These are phyloP conservation scores for Chlamydomonas urium DNA, from an alignment of 139 green algal species.

Conservation along the genomic window DNA sequence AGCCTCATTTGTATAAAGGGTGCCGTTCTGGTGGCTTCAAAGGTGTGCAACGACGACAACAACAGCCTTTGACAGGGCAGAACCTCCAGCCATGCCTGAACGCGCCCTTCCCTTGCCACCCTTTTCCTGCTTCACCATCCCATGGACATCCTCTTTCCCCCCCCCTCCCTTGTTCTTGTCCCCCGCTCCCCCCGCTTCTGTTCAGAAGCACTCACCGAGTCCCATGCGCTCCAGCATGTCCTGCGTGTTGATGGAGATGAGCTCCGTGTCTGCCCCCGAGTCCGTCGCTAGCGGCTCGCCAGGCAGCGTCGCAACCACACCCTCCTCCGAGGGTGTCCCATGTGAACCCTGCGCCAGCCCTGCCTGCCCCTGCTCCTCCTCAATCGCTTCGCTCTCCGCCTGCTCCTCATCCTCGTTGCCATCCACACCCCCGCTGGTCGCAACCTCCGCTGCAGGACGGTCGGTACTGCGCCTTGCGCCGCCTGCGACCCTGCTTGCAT, in stretches of 20 bases:
- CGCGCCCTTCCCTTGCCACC: background rate
- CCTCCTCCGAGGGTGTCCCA: no score
- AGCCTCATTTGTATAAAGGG: background rate
- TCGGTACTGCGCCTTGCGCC: no score
- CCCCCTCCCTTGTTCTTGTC: background rate
- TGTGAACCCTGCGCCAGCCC: no score
- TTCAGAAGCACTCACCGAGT: background rate
- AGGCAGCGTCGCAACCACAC: background rate
- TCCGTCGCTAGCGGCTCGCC: background rate
- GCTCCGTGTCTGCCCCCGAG: background rate
- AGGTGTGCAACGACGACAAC: background rate
- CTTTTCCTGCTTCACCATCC: background rate
- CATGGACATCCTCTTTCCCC: background rate
- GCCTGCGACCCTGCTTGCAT: no score
- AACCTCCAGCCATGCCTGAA: background rate
- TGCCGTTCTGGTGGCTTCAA: background rate
- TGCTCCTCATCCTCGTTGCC: background rate
- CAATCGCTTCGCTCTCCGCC: no score
- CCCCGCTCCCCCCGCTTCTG: background rate
- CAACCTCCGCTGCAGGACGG: background rate
- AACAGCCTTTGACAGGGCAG: background rate
- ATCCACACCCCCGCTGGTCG: background rate
- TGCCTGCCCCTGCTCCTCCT: no score
- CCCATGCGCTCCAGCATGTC: constrained; percentile 2
- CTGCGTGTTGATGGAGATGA: background rate